Evolutionary conservation across 345 rosid genomes (phyloP).

Genomic region (Linum usitatissimum): DNA sequence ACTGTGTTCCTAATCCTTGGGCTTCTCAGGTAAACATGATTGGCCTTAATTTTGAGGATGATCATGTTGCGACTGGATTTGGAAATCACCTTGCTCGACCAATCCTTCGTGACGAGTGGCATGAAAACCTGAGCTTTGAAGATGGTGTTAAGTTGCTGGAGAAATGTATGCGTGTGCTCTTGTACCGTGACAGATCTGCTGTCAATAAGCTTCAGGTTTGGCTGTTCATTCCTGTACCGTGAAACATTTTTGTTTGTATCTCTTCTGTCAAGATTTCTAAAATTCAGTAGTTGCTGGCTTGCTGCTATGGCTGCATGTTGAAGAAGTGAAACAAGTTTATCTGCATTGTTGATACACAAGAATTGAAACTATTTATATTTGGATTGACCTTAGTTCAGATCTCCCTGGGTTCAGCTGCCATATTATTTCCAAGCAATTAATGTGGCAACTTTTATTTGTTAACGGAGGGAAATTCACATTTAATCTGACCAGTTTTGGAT

Average conservation of each 20-base stretch:
- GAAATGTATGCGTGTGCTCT: slow-evolving; percentile 96
- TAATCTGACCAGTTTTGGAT: no score
- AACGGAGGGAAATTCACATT: no score
- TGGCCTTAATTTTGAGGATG: slow-evolving; percentile 85
- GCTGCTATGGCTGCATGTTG: no score
- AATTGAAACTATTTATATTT: no score
- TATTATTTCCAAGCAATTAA: no score
- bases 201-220: slow-evolving; percentile 93
- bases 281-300: not conserved
- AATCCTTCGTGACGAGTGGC: slow-evolving; percentile 94
- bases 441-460: no score
- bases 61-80: slow-evolving; percentile 92
- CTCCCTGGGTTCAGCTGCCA: not conserved
- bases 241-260: not conserved
- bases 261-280: not conserved
- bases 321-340: no score
- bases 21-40: slow-evolving; percentile 68
- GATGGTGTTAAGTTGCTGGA: slow-evolving; percentile 86
- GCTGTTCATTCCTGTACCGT: not conserved
- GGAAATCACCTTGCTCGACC: slow-evolving; percentile 97
- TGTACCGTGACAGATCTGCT: slow-evolving; percentile 95
- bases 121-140: slow-evolving; percentile 73
- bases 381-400: not conserved
- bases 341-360: no score
- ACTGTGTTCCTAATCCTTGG: slow-evolving; percentile 1